Conservation (phyloP, 495 filamentous ascomycete species). For the Bacidia gigantensis region DNA sequence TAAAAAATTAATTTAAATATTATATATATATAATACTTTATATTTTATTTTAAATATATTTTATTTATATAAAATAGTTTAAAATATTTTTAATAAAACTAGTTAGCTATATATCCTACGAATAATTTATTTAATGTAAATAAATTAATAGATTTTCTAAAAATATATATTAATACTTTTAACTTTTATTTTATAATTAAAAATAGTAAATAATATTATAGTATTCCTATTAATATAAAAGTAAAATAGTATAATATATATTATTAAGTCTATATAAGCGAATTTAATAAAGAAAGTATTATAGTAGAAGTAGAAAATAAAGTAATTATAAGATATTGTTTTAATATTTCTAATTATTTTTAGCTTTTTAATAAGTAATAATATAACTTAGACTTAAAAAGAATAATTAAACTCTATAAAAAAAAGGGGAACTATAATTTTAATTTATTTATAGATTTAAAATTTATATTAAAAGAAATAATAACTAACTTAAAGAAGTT, state of each 20-base stretch:
- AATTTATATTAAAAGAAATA: no score
- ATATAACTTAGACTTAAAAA: neutral
- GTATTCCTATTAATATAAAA: no score
- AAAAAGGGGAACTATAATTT: neutral
- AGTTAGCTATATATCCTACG: neutral
- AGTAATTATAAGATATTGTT: neutral
- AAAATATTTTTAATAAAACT: neutral
- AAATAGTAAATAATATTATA: no score
- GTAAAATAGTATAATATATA: no score
- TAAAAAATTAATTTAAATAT: neutral
- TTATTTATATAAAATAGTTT: neutral
- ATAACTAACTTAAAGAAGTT: no score
- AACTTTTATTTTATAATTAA: no score
- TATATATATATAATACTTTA: neutral
- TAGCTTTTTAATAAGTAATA: neutral
- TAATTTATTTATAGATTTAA: no score
- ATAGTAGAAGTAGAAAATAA: no score
- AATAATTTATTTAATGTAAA: neutral
- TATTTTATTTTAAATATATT: neutral
- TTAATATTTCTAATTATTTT: neutral
- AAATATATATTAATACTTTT: conserved; percentile 1
- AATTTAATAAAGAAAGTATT: no score
- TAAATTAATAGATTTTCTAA: neutral
- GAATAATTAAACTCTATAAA: neutral
- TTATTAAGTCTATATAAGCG: neutral